phyloP scores from a whole-genome alignment of 192 early-diverging fungal species.

The Coemansia sp. region DNA sequence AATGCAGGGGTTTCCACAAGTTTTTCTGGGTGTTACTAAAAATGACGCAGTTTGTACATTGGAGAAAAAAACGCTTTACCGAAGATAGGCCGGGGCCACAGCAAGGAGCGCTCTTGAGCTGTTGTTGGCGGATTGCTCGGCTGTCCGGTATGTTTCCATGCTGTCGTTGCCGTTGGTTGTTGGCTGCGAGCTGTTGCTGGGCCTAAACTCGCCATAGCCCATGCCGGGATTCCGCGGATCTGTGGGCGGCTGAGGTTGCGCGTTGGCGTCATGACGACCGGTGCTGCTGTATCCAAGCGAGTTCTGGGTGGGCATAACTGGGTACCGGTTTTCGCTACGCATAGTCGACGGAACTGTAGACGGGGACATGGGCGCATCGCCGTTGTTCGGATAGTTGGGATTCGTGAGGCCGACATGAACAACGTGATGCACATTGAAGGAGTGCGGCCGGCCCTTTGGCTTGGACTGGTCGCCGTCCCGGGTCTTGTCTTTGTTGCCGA shows the following conservation, averaged over 20 bases:
- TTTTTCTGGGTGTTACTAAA: too few species aligned
- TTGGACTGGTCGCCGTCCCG: conserved; percentile 3
- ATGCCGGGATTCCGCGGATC: background rate
- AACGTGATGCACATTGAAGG: conserved; percentile 43
- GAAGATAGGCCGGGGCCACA: background rate
- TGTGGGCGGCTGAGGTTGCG: background rate
- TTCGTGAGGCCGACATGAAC: conserved; percentile 30
- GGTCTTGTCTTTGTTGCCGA: conserved; percentile 3
- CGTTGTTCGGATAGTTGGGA: conserved; percentile 27
- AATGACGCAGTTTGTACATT: background rate
- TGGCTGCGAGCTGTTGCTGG: conserved; percentile 12
- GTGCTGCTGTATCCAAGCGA: conserved; percentile 1
- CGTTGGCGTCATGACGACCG: background rate
- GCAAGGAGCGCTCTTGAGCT: conserved; percentile 5
- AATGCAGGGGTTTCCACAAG: too few species aligned
- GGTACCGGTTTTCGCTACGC: conserved; percentile 39
- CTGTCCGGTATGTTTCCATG: conserved; percentile 44
- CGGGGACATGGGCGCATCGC: conserved; percentile 2
- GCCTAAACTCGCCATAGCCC: conserved; percentile 45
- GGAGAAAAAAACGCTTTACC: background rate
- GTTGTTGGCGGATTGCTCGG: conserved; percentile 27
- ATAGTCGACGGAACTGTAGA: conserved; percentile 21
- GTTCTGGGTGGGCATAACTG: conserved; percentile 17
- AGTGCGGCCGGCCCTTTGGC: conserved; percentile 26
- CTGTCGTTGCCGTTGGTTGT: conserved; percentile 21